Conservation (phyloP, 441 rosid genomes). For the Gossypium laxum region DNA sequence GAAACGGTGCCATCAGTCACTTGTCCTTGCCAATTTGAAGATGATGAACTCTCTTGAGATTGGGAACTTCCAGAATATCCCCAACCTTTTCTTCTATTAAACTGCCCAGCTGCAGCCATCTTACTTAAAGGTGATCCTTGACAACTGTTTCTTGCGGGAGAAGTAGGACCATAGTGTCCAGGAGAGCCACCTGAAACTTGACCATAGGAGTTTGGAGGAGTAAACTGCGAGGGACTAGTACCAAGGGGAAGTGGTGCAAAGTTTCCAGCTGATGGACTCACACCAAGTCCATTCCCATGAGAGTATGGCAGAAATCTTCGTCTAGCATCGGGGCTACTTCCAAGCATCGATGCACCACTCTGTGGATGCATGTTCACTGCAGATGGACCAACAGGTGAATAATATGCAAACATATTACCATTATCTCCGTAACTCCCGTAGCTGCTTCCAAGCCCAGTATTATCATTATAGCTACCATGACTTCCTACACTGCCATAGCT, state of each 20-base stretch:
- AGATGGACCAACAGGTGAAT: slow-evolving; percentile 86
- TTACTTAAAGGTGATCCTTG: slow-evolving; percentile 96
- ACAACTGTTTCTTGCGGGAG: slow-evolving; percentile 79
- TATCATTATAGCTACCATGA: slow-evolving; percentile 90
- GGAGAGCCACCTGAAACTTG: slow-evolving; percentile 75
- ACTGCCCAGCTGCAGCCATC: slow-evolving; percentile 66
- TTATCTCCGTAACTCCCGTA: slow-evolving; percentile 90
- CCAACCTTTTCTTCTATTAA: slow-evolving; percentile 70
- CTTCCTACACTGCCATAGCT: slow-evolving; percentile 96
- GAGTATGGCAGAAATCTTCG: slow-evolving; percentile 60
- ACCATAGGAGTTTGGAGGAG: slow-evolving; percentile 70
- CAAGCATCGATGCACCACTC: slow-evolving; percentile 61
- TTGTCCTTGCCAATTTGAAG: slow-evolving; percentile 66
- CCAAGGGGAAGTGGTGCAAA: slow-evolving; percentile 90
- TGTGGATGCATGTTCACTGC: slow-evolving; percentile 69
- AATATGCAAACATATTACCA: slow-evolving; percentile 65
- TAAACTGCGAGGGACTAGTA: slow-evolving; percentile 91
- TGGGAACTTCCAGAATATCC: slow-evolving; percentile 76
- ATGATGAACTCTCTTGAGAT: slow-evolving; percentile 51
- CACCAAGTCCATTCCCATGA: slow-evolving; percentile 77
- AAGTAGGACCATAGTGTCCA: slow-evolving; percentile 92
- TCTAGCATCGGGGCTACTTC: slow-evolving; percentile 92
- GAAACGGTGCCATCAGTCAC: slow-evolving; percentile 37
- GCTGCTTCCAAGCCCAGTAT: slow-evolving; percentile 68
- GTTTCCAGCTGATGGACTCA: slow-evolving; percentile 89